These are phyloP conservation scores for Neurospora cerealis DNA, from an alignment of 495 filamentous ascomycete species.

Conservation along the genomic window DNA sequence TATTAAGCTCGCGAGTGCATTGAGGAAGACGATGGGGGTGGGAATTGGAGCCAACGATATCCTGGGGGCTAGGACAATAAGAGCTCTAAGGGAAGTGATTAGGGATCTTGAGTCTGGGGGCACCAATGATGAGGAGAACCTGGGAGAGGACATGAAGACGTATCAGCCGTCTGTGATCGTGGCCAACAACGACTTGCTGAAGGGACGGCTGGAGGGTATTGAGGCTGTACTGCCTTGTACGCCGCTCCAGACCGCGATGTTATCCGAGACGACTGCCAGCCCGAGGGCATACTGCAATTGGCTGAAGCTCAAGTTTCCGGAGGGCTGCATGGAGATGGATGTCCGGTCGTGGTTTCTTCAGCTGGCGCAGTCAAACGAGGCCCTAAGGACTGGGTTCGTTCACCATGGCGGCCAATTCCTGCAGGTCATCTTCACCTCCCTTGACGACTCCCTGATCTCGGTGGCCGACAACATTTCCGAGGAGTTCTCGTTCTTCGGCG, in stretches of 20 bases:
- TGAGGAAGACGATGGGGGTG: constrained; percentile 41
- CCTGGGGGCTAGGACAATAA: constrained; percentile 40
- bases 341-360: constrained; percentile 37
- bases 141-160: background rate
- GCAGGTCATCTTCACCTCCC: constrained; percentile 50
- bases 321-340: constrained; percentile 9
- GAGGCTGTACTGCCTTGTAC: constrained; percentile 51
- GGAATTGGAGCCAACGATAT: constrained; percentile 44
- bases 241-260: constrained; percentile 66
- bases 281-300: constrained; percentile 61
- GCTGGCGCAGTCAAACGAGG: constrained; percentile 47
- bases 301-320: constrained; percentile 48
- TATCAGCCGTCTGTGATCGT: background rate
- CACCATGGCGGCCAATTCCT: constrained; percentile 41
- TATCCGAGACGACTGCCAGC: constrained; percentile 52
- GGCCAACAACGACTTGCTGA: background rate
- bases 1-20: constrained; percentile 52
- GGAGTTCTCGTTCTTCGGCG: constrained; percentile 13
- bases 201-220: constrained; percentile 23
- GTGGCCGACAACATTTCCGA: constrained; percentile 11
- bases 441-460: constrained; percentile 33
- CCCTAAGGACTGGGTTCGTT: constrained; percentile 61
- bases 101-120: background rate
- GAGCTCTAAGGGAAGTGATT: background rate
- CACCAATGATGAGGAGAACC: background rate